Base-by-base conservation (phyloP, 2,329 filamentous ascomycete genomes). In the Penicillium occitanis region DNA sequence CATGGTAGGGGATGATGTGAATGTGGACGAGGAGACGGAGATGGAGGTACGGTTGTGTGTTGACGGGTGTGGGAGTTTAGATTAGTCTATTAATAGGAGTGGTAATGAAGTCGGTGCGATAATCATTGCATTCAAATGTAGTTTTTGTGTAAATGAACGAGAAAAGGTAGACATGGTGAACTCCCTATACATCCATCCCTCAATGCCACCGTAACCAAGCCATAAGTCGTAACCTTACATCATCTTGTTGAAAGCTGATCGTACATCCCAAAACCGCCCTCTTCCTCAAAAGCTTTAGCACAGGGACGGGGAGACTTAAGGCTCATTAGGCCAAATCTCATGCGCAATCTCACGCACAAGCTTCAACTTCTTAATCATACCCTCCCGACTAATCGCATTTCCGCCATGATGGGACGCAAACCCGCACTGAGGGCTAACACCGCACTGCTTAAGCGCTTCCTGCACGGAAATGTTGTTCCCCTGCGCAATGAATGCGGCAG, bases 331-430 rank as follows among this genome's bases (percentile, higher is more conserved):
- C 91, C 90, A 93, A 66, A 93, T 85, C 72, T 89, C 86, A 73
- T 92, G 86, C 2, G 91, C 90, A 72, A 93, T 87, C 71, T 87
- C 82, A 69, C 90, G 85, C 19, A 93, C 89, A 62, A 93, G 79
- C 70, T 85, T 81, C 72, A 93, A 78, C 81, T 93, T 93, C 76
- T 85, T 87, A 79, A 86, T 86, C 88, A 93, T 89, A 68, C 91
- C 90, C 55, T 91, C 86, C 68, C 87, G 81, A 25, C 83, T 85
- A 63, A 93, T 81, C 14, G 87, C 84, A 73, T 93, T 92, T 0
- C 90, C 91, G 71, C 85, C 87, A 70, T 89, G 87, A 74, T 93
- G 90, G 42, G 88, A 91, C 42, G 90, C 91, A 76, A 91, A 91
- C 5, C 88, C 89, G 74, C 89, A 91, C 79, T 92, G 90, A 0